Conservation (phyloP, 805 yeast genomes). For the Brettanomyces custersianus region DNA sequence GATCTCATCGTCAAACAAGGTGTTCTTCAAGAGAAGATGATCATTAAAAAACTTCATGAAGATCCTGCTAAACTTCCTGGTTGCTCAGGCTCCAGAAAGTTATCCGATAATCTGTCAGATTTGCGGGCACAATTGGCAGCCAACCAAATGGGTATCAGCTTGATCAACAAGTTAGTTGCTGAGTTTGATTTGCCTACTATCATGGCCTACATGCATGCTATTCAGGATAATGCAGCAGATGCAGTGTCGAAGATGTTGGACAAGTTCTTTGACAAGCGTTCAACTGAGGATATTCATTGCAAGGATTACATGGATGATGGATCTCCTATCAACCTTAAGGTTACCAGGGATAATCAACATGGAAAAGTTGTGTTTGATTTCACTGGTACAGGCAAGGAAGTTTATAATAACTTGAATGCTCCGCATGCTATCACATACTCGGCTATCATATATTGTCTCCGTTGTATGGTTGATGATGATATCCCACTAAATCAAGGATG, state of each 20-base stretch:
- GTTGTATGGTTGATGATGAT: conserved; percentile 77
- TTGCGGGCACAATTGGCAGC: conserved; percentile 85
- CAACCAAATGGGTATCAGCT: conserved; percentile 71
- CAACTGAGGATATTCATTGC: conserved; percentile 34
- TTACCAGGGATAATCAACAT: conserved; percentile 34
- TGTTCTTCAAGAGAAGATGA: conserved; percentile 62
- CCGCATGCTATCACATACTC: conserved; percentile 86
- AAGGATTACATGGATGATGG: conserved; percentile 79
- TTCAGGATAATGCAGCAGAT: conserved; percentile 67
- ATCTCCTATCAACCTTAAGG: conserved; percentile 46
- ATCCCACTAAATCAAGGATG: conserved; percentile 95
- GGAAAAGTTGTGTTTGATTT: conserved; percentile 73
- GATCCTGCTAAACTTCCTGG: conserved; percentile 80
- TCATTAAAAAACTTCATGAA: conserved; percentile 49
- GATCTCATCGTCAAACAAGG: conserved; percentile 68
- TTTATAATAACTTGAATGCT: conserved; percentile 85
- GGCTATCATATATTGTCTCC: conserved; percentile 78
- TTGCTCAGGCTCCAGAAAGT: conserved; percentile 80
- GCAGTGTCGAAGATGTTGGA: conserved; percentile 54
- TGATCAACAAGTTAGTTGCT: conserved; percentile 48
- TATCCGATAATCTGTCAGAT: conserved; percentile 78
- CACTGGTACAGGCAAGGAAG: conserved; percentile 77
- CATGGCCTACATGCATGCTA: conserved; percentile 69
- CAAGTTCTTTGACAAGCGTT: conserved; percentile 34
- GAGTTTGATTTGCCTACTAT: conserved; percentile 58